Percentiles rank a stretch among this genome's conserved stretches.
phyloP scores from a whole-genome alignment of 805 yeast species.

The Komagataella phaffii region DNA sequence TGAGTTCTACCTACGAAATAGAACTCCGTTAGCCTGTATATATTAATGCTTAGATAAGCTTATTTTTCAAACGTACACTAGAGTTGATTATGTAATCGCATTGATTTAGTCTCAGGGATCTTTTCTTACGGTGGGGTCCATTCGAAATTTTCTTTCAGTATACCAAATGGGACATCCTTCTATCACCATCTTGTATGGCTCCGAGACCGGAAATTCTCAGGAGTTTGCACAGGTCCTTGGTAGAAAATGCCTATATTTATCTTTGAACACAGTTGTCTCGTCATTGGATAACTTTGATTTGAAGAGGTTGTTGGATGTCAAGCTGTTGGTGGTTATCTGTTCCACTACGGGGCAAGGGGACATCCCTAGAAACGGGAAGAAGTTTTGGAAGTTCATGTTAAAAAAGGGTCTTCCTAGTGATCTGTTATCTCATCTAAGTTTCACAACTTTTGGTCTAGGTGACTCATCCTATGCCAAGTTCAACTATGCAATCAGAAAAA shows the following conservation, averaged over 20 bases:
- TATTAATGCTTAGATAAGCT: background rate
- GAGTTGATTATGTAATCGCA: background rate
- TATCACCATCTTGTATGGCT: conserved; percentile 66
- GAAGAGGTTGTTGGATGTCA: conserved; percentile 34
- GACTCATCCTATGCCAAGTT: conserved; percentile 85
- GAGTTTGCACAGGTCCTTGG: conserved; percentile 65
- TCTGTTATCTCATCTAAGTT: conserved; percentile 43
- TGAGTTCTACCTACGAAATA: conserved; percentile 38
- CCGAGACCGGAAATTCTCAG: conserved; percentile 87
- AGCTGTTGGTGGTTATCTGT: conserved; percentile 43
- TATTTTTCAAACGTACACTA: background rate
- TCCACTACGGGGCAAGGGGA: conserved; percentile 97
- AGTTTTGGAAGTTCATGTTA: conserved; percentile 64
- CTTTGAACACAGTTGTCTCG: conserved; percentile 32
- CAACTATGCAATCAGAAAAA: conserved; percentile 76
- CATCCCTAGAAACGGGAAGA: conserved; percentile 62
- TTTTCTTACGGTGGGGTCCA: background rate
- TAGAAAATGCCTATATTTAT: conserved; percentile 37
- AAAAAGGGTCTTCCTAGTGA: conserved; percentile 47
- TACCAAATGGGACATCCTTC: background rate
- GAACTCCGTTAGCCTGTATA: conserved; percentile 26
- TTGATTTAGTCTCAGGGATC: background rate
- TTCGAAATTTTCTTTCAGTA: background rate
- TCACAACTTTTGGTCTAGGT: conserved; percentile 83
- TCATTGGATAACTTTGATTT: conserved; percentile 51